Evolutionary conservation across 2,329 filamentous ascomycete species (phyloP), one percentile per base, ranked within the genome.

Genomic region (Akanthomyces muscarius): DNA sequence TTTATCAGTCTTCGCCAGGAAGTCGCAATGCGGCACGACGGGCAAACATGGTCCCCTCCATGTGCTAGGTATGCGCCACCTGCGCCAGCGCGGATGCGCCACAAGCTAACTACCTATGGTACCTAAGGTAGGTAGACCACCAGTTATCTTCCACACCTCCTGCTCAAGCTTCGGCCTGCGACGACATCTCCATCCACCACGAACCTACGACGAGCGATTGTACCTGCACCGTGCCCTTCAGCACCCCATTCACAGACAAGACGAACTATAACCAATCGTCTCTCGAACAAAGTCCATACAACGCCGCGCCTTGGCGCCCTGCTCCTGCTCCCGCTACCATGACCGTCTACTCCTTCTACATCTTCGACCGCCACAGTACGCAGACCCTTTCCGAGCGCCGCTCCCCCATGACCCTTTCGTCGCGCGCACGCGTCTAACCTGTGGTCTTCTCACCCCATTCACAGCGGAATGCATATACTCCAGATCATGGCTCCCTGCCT

Each of bases 341-440:
- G 95, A 88, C 90, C 65, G 90, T 98, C 76, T 98, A 96, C 80
- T 93, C 92, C 65, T 97, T 99, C 79, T 97, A 97, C 83, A 97
- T 99, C 74, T 99, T 99, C 76, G 95, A 99, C 80, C 89, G 95
- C 68, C 95, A 99, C 78, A 97, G 95, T 97, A 83, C 73, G 85
- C 72, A 55, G 4, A 6, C 44, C 42, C 45, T 21, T 21, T 21
- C 21, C 30, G 16, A 11, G 23, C 33, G 33, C 45, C 54, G 51
- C 47, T 30, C 23, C 45, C 45, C 38, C 23, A 13, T 42, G 23
- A 25, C 44, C 54, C 61, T 2, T 36, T 23, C 45, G 36, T 50
- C 28, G 28, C 28, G 28, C 25, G 57, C 16, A 38, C 21, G 18
- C 53, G 53, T 28, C 51, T 60, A 33, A 62, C 25, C 11, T n/a